These are phyloP conservation scores for Cryptococcus deneoformans DNA, from an alignment of 1,284 basidiomycete genomes.

Conservation along the genomic window DNA sequence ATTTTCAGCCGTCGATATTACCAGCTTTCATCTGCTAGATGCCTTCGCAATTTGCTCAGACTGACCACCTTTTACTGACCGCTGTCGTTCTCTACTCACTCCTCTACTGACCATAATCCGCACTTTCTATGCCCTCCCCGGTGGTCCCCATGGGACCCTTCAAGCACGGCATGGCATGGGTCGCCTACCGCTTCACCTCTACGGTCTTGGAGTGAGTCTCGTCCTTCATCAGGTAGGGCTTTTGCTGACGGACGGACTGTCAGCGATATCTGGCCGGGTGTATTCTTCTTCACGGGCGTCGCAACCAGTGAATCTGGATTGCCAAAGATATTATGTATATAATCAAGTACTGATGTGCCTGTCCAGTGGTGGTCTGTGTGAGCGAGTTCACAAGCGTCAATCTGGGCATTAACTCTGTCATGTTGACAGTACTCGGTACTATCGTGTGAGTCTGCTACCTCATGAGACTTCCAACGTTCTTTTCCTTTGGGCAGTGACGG, in stretches of 20 bases:
- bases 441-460: conserved; percentile 23
- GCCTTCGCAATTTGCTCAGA: too few species aligned
- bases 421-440: conserved; percentile 30
- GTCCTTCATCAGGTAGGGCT: not conserved
- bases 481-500: not conserved
- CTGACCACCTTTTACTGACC: too few species aligned
- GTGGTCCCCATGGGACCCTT: conserved; percentile 9
- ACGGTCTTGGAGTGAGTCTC: conserved; percentile 33
- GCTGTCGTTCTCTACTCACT: too few species aligned
- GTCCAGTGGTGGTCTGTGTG: conserved; percentile 29
- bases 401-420: conserved; percentile 26
- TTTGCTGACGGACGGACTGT: not conserved
- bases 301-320: conserved; percentile 23
- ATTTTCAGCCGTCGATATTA: too few species aligned
- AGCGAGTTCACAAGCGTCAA: conserved; percentile 19
- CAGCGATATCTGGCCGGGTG: conserved; percentile 36
- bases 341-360: not conserved
- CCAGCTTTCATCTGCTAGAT: too few species aligned
- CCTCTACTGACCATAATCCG: too few species aligned
- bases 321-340: not conserved
- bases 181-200: conserved; percentile 26
- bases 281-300: conserved; percentile 28
- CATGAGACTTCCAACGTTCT: not conserved
- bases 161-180: conserved; percentile 29
- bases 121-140: not conserved